These are phyloP conservation scores for Nepenthes alata DNA, from an alignment of 179 eudicot species.

Conservation along the genomic window DNA sequence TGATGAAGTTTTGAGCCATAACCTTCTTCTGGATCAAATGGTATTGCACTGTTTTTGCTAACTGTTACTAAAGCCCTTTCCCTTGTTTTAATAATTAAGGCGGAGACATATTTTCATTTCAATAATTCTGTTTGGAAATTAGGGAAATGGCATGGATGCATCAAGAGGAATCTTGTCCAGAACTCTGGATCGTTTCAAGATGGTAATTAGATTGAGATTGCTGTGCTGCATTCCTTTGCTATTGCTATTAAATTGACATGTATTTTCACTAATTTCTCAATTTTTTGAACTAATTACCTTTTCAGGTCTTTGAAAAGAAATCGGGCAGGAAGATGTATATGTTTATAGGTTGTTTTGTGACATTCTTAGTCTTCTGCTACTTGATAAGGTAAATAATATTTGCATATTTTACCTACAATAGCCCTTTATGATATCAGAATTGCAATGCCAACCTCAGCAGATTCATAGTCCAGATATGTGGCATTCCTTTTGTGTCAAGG, in stretches of 20 bases:
- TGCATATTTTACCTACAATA: too few species aligned
- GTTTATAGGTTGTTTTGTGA: slow-evolving; percentile 23
- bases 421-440: too few species aligned
- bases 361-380: slow-evolving; percentile 19
- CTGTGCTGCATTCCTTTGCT: neutral
- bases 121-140: slow-evolving; percentile 5
- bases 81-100: neutral
- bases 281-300: neutral
- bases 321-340: slow-evolving; percentile 28
- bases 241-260: neutral
- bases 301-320: slow-evolving; percentile 28
- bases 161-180: slow-evolving; percentile 36
- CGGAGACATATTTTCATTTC: slow-evolving; percentile 1
- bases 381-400: slow-evolving; percentile 19
- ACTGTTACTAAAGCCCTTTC: neutral
- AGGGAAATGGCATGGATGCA: slow-evolving; percentile 39
- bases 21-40: slow-evolving; percentile 32
- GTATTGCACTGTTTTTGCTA: slow-evolving; percentile 7
- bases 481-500: too few species aligned
- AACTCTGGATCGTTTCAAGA: slow-evolving; percentile 32
- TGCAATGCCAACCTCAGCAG: too few species aligned
- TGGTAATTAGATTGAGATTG: slow-evolving; percentile 11
- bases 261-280: slow-evolving; percentile 3
- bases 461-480: too few species aligned
- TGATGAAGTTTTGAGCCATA: slow-evolving; percentile 33